Conservation (phyloP, 2,329 filamentous ascomycete species). For the Exutisphaerella laricina region DNA sequence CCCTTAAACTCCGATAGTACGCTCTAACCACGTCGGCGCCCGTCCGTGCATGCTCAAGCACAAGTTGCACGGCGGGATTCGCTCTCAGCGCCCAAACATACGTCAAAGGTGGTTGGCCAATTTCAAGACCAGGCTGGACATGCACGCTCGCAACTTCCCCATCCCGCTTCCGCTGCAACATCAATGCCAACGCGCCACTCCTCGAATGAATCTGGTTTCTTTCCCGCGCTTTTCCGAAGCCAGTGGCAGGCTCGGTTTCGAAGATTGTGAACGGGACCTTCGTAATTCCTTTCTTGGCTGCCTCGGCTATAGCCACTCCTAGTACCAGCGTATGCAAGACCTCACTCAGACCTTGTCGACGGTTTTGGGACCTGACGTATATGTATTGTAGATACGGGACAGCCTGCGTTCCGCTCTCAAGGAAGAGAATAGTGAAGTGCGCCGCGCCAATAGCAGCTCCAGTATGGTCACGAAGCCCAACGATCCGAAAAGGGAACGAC, state of each 20-base stretch:
- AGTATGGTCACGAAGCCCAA: constrained; percentile 18
- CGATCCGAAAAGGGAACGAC: constrained; percentile 17
- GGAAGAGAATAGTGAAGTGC: constrained; percentile 22
- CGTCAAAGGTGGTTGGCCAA: constrained; percentile 18
- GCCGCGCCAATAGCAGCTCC: constrained; percentile 20
- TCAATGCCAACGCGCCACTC: constrained; percentile 20
- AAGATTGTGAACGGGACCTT: constrained; percentile 22
- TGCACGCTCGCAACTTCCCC: constrained; percentile 16
- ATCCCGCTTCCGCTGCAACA: constrained; percentile 13
- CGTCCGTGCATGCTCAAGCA: constrained; percentile 5
- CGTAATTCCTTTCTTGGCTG: not conserved
- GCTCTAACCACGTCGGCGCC: constrained; percentile 14
- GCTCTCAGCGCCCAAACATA: constrained; percentile 23
- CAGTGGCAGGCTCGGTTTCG: constrained; percentile 18
- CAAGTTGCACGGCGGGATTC: constrained; percentile 12
- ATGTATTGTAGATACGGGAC: constrained; percentile 26
- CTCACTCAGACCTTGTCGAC: constrained; percentile 20
- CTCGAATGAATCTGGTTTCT: constrained; percentile 17
- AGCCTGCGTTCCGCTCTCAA: constrained; percentile 8
- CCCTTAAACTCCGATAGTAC: constrained; percentile 21
- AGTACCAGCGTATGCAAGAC: constrained; percentile 22
- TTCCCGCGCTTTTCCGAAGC: constrained; percentile 9
- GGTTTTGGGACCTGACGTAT: constrained; percentile 19
- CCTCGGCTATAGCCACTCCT: constrained; percentile 20
- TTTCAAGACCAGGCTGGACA: constrained; percentile 22